Base-by-base conservation (phyloP, 1,139 yeast genomes). In the Kodamaea suecica region DNA sequence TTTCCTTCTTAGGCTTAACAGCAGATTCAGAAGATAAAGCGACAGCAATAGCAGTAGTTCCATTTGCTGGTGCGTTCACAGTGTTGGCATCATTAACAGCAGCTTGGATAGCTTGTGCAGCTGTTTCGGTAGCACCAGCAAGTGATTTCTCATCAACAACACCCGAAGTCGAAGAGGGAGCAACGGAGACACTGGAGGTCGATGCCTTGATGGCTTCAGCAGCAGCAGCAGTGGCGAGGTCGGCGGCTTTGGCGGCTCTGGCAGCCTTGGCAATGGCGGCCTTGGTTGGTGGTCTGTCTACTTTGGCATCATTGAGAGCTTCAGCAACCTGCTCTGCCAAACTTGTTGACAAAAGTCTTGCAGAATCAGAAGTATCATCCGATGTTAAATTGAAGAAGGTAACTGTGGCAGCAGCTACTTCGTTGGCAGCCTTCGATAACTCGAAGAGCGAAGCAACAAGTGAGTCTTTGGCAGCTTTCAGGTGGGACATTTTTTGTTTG, bases 381-480 rank as follows among this genome's bases (percentile, higher is more conserved):
- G 57, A 59, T 14, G 77, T 63, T 17, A 72, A 67, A 50, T 80
- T 79, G 69, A 80, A 83, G 59, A 83, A 84, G 52, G 79, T 80
- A 41, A 84, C 76, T 24, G 90, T 78, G 23, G 92, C 88, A 29
- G 78, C 66, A 27, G 94, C 86, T 31, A 92, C 85, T 38, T 83
- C 88, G 44, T 74, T 78, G 30, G 95, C 90, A 14, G 90, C 85
- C 53, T 80, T 84, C 35, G 94, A 80, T 41, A 86, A 74, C 55
- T 83, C 88, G 51, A 81, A 82, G 41, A 86, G 74, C 5, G 95
- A 76, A 29, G 94, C 76, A 43, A 86, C 88, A 33, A 85, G 72
- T 60, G 80, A 59, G 51, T 68, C 71, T 53, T 66, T 66, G 25
- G 71, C 63, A 38, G 55, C 53, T 53, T 67, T 64, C 40, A 59